Evolutionary conservation across 2,329 filamentous ascomycete species (phyloP).

Genomic region (Lasiodiplodia sp.): DNA sequence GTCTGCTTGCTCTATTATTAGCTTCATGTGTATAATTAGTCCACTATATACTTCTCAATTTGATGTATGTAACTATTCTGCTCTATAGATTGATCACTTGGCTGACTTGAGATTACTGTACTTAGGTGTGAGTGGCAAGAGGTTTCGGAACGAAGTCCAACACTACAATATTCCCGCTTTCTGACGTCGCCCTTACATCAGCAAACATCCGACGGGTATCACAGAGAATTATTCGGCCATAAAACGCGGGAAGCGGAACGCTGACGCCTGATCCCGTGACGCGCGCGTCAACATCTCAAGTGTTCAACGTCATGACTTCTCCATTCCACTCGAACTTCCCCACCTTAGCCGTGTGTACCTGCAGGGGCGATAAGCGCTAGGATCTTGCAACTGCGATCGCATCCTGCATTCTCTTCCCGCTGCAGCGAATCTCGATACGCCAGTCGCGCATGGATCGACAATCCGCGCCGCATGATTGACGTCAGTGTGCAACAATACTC

Average conservation of each 20-base stretch:
- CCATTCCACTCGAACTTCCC: neutral
- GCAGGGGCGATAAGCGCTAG: neutral
- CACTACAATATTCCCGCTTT: neutral
- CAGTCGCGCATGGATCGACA: neutral
- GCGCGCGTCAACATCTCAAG: neutral
- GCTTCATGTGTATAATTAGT: neutral
- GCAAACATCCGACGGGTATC: neutral
- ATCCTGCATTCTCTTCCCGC: neutral
- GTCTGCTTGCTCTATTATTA: neutral
- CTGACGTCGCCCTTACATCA: neutral
- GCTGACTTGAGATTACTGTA: no score
- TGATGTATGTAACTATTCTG: no score
- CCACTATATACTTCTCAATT: neutral
- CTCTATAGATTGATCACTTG: no score
- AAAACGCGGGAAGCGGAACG: neutral
- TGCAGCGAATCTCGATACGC: neutral
- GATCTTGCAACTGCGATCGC: neutral
- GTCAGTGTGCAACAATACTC: constrained; percentile 7
- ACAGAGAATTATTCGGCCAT: neutral
- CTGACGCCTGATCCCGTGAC: constrained; percentile 13
- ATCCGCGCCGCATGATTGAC: neutral
- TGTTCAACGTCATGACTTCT: constrained; percentile 3
- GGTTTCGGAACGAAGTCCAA: neutral
- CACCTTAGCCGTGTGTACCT: neutral
- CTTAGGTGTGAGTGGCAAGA: no score